Evolutionary conservation across 352 stramenopile genomes (phyloP).

Genomic region (Pythium apleroticum): DNA sequence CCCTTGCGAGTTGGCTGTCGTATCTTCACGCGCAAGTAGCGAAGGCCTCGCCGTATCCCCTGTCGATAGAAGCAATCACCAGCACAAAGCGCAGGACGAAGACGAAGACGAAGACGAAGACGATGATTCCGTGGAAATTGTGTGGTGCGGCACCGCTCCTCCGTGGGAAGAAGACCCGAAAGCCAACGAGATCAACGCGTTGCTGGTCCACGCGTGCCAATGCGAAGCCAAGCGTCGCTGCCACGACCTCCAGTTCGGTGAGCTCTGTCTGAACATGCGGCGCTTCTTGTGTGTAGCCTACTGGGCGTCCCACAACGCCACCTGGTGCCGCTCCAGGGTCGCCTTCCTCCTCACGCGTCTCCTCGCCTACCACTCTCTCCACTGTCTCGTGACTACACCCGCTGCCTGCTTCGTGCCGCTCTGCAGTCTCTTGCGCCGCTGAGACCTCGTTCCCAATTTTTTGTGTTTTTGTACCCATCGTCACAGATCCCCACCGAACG

Average conservation of each 20-base stretch:
- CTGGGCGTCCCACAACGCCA: constrained; percentile 58
- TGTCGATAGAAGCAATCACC: not conserved
- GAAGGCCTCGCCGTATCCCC: too few relatives aligned
- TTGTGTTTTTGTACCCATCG: not conserved
- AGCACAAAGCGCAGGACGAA: not conserved
- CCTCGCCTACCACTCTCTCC: constrained; percentile 48
- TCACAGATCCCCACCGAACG: too few relatives aligned
- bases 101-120: constrained; percentile 3
- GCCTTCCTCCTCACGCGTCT: constrained; percentile 41
- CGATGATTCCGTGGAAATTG: not conserved
- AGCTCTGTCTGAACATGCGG: constrained; percentile 60
- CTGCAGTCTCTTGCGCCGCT: not conserved
- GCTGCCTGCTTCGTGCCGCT: constrained; percentile 21
- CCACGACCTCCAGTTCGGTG: constrained; percentile 32
- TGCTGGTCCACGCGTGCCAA: constrained; percentile 56
- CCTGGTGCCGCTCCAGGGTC: constrained; percentile 40
- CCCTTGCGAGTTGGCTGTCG: too few relatives aligned
- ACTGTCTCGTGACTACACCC: constrained; percentile 23
- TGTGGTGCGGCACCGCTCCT: constrained; percentile 10
- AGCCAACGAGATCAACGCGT: constrained; percentile 40
- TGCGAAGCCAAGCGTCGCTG: constrained; percentile 45
- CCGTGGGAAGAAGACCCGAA: constrained; percentile 22
- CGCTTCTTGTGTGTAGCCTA: constrained; percentile 56
- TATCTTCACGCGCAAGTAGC: not conserved
- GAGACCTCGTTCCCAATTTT: too few relatives aligned